These are phyloP conservation scores for Amylostereum areolatum DNA, from an alignment of 1,284 basidiomycete species.

Conservation along the genomic window DNA sequence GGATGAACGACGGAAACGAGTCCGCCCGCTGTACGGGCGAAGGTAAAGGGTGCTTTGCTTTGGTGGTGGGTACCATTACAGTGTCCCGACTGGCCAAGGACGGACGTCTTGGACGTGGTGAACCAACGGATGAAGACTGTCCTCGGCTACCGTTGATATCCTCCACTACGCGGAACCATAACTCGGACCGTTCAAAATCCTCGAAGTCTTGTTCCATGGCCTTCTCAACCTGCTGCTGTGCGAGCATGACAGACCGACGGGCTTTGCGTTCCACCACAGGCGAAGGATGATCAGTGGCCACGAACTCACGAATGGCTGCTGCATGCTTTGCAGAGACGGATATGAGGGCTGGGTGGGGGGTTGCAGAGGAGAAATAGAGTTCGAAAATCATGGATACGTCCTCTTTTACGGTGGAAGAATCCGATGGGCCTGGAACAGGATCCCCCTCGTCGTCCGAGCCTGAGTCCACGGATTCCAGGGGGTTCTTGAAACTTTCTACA, in stretches of 20 bases:
- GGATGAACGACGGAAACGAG: conserved; percentile 8
- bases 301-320: conserved; percentile 62
- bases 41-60: conserved; percentile 9
- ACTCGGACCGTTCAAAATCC: conserved; percentile 79
- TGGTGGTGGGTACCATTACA: conserved; percentile 1
- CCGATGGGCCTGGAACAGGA: conserved; percentile 51
- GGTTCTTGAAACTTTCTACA: conserved; percentile 96
- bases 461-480: conserved; percentile 79
- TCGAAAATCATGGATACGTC: conserved; percentile 86
- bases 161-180: conserved; percentile 84
- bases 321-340: conserved; percentile 68
- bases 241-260: conserved; percentile 72
- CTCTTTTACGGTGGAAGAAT: conserved; percentile 64
- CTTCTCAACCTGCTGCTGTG: conserved; percentile 81
- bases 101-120: neutral
- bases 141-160: conserved; percentile 48
- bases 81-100: neutral
- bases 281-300: conserved; percentile 38
- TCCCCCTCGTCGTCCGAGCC: conserved; percentile 65
- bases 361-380: conserved; percentile 70
- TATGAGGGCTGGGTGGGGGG: conserved; percentile 53
- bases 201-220: conserved; percentile 92
- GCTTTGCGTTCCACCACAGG: conserved; percentile 53
- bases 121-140: conserved; percentile 5
- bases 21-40: conserved; percentile 6